Conservation (phyloP, 495 filamentous ascomycete species). For the Sabuloglossum arenarium region DNA sequence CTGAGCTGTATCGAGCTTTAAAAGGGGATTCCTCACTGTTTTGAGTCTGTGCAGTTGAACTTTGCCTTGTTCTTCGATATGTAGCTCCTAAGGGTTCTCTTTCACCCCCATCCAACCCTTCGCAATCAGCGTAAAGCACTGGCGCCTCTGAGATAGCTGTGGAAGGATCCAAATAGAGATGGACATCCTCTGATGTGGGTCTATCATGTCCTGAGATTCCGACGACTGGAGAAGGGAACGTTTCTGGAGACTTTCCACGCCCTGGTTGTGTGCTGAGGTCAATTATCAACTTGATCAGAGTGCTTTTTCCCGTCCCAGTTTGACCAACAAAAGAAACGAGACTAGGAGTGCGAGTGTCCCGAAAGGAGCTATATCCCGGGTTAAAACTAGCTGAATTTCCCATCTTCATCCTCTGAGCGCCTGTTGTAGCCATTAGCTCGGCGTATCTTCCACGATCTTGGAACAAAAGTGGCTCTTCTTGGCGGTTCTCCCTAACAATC, state of each 20-base stretch:
- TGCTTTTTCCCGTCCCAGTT: not conserved
- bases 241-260: not conserved
- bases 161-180: constrained; percentile 38
- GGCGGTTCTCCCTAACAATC: not conserved
- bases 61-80: constrained; percentile 9
- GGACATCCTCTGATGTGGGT: constrained; percentile 41
- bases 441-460: not conserved
- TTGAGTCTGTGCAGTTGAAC: constrained; percentile 3
- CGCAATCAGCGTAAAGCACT: constrained; percentile 36
- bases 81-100: constrained; percentile 19
- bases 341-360: not conserved
- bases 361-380: not conserved
- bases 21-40: not conserved
- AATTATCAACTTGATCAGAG: not conserved
- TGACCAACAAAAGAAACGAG: not conserved
- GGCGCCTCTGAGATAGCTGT: constrained; percentile 22
- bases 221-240: constrained; percentile 16
- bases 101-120: constrained; percentile 33
- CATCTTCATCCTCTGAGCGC: not conserved
- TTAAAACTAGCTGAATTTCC: not conserved
- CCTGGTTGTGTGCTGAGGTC: not conserved
- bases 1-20: constrained; percentile 1
- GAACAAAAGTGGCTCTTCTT: not conserved
- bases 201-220: constrained; percentile 20
- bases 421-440: not conserved